Percentiles rank a stretch among this genome's conserved stretches.
phyloP scores from a whole-genome alignment of 2,329 filamentous ascomycete genomes.

The Claviceps sp. region DNA sequence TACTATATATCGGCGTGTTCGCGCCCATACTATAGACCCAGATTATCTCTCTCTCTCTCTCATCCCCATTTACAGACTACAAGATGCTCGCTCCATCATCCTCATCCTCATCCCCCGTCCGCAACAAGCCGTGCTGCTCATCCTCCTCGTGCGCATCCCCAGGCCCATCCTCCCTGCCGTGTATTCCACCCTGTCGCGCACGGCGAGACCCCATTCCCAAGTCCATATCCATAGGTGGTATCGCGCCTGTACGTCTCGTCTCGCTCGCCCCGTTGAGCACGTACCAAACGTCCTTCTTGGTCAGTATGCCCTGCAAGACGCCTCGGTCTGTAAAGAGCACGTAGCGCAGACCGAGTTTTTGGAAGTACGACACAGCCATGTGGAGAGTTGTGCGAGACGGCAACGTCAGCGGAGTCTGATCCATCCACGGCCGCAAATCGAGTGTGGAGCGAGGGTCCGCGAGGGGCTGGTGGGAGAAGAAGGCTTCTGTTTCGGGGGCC shows the following conservation, averaged over 20 bases:
- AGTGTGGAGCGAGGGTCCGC: conserved; percentile 66
- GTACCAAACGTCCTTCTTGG: conserved; percentile 96
- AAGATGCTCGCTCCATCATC: no score
- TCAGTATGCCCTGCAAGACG: conserved; percentile 69
- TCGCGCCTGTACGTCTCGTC: conserved; percentile 30
- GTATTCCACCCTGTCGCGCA: not conserved
- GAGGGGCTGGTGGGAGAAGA: conserved; percentile 73
- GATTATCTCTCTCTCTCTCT: no score
- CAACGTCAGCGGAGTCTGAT: conserved; percentile 90
- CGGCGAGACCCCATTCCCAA: no score
- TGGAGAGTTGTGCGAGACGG: conserved; percentile 64
- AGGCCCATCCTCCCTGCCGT: not conserved
- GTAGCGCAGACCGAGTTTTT: conserved; percentile 83
- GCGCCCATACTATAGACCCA: no score
- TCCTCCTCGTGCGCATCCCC: not conserved
- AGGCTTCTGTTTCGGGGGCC: conserved; percentile 59
- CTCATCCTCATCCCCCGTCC: no score
- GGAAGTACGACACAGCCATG: conserved; percentile 85
- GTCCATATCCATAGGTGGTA: conserved; percentile 4
- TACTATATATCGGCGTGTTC: no score
- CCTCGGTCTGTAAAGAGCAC: conserved; percentile 78
- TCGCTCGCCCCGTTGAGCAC: conserved; percentile 69
- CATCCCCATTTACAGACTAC: no score
- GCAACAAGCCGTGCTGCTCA: not conserved
- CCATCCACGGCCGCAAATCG: conserved; percentile 95